A percentile compares a stretch with the other conserved stretches of the same genome.
Conservation (phyloP, 768 basidiomycete species). For the Russula foetens region DNA sequence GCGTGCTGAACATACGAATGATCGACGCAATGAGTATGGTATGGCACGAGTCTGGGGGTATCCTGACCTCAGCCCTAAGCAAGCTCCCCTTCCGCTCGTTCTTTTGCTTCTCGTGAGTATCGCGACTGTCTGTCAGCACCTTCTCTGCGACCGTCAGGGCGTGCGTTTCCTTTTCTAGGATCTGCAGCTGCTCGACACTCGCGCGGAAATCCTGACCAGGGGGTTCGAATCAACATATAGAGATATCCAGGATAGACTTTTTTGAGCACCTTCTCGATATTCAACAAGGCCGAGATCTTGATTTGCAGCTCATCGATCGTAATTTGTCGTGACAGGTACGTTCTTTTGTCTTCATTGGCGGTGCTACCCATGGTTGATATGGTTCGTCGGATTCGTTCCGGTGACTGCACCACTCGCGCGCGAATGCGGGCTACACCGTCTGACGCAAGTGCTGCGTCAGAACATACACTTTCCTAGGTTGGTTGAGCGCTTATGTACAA, state of each 20-base stretch:
- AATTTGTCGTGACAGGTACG: conserved; percentile 53
- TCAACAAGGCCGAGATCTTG: conserved; percentile 60
- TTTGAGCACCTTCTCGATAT: conserved; percentile 60
- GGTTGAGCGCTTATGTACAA: background rate
- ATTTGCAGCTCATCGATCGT: conserved; percentile 72
- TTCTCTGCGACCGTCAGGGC: conserved; percentile 59
- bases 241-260: conserved; percentile 5
- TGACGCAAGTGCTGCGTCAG: conserved; percentile 48
- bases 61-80: conserved; percentile 50
- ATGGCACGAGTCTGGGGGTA: background rate
- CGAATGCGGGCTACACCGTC: conserved; percentile 58
- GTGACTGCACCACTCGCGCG: conserved; percentile 81
- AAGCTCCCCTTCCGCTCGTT: conserved; percentile 67
- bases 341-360: conserved; percentile 62
- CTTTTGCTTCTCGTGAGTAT: conserved; percentile 60
- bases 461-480: conserved; percentile 49
- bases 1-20: conserved; percentile 48
- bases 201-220: conserved; percentile 53
- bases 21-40: background rate
- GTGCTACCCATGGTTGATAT: conserved; percentile 69
- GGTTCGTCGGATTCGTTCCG: conserved; percentile 78
- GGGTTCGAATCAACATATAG: conserved; percentile 1
- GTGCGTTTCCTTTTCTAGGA: conserved; percentile 58
- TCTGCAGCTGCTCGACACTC: conserved; percentile 69
- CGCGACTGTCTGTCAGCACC: conserved; percentile 58